Percentiles rank a stretch among this genome's conserved stretches.
Evolutionary conservation across 192 early-diverging fungal genomes (phyloP).

Genomic region (Powellomyces hirtus): DNA sequence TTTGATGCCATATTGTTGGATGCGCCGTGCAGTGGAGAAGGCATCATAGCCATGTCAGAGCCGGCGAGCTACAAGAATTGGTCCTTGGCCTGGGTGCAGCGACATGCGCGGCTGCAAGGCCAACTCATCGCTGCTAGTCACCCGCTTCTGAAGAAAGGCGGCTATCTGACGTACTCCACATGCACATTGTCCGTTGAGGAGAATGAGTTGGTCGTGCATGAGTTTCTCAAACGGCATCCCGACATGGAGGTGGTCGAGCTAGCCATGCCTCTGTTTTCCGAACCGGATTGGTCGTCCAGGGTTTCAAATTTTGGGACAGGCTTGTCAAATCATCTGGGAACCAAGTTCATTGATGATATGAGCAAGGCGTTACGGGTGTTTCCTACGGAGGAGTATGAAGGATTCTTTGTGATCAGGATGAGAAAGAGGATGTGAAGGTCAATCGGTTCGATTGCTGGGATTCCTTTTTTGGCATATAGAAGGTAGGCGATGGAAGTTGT

Average conservation of each 20-base stretch:
- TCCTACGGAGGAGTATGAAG: conserved; percentile 25
- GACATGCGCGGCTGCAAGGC: conserved; percentile 75
- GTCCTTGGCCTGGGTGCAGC: conserved; percentile 77
- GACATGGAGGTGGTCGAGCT: conserved; percentile 80
- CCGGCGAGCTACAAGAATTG: conserved; percentile 27
- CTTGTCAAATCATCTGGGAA: background rate
- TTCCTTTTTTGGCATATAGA: too few relatives aligned
- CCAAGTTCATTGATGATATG: background rate
- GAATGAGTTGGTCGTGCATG: conserved; percentile 87
- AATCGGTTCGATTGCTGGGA: too few relatives aligned
- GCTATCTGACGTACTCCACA: conserved; percentile 89
- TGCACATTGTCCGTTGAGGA: conserved; percentile 88
- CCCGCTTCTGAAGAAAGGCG: conserved; percentile 78
- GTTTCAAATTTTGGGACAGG: conserved; percentile 3
- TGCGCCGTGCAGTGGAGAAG: conserved; percentile 89
- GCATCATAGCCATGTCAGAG: conserved; percentile 62
- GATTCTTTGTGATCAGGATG: conserved; percentile 30
- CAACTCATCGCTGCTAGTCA: conserved; percentile 81
- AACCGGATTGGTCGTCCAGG: background rate
- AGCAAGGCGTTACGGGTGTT: conserved; percentile 23
- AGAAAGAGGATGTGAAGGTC: too few relatives aligned
- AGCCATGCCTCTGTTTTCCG: conserved; percentile 60
- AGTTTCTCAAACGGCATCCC: conserved; percentile 76
- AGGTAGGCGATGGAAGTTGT: background rate
- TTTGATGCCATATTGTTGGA: conserved; percentile 92